These are phyloP conservation scores for Triticum monococcum DNA, from an alignment of 176 grass and related monocot species.

Conservation along the genomic window DNA sequence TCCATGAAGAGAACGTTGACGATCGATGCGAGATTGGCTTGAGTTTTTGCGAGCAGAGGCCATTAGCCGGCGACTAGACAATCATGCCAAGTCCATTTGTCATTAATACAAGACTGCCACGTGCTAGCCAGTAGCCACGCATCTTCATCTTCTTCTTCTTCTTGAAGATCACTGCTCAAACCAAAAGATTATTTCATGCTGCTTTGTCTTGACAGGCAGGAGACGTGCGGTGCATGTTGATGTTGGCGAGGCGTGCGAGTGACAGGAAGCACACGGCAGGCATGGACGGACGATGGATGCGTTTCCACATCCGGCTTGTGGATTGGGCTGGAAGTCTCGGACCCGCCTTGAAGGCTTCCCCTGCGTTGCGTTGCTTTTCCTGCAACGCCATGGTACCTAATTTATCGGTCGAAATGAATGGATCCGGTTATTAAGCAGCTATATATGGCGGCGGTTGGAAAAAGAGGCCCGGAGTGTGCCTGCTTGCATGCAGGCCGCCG, in stretches of 20 bases:
- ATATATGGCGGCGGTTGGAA: not conserved
- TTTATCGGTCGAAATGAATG: constrained; percentile 19
- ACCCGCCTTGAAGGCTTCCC: not conserved
- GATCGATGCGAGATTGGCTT: not conserved
- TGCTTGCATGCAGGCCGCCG: not conserved
- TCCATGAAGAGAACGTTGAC: not conserved
- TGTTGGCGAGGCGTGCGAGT: not conserved
- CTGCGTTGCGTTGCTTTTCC: not conserved
- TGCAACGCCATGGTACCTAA: constrained; percentile 36
- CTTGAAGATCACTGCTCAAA: not conserved
- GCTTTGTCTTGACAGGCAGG: not conserved
- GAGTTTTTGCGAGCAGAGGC: not conserved
- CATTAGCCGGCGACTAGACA: not conserved
- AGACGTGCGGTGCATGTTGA: not conserved
- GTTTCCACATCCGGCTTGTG: constrained; percentile 4
- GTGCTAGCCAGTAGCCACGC: not conserved
- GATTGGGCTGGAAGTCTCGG: constrained; percentile 14
- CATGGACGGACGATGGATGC: no score
- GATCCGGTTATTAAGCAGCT: not conserved
- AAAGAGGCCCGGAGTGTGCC: not conserved
- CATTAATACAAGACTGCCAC: not conserved
- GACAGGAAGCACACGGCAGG: not conserved
- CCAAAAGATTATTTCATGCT: not conserved
- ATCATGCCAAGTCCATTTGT: not conserved
- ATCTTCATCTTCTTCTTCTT: not conserved